These are phyloP conservation scores for Podospora anserina DNA, from an alignment of 495 filamentous ascomycete genomes.

Conservation along the genomic window DNA sequence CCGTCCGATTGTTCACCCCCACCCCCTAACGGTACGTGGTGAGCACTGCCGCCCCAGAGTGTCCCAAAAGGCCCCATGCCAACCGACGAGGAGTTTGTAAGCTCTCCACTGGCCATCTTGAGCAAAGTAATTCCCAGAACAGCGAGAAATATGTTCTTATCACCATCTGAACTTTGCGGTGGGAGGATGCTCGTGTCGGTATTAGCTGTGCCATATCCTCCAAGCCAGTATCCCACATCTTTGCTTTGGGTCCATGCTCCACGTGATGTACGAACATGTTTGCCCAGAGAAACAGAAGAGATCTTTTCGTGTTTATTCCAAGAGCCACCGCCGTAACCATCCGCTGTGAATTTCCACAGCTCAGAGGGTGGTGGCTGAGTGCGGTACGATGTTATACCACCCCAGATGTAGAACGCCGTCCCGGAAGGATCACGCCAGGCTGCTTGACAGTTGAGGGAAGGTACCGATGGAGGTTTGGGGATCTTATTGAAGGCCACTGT, in stretches of 20 bases:
- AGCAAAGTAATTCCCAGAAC: constrained; percentile 34
- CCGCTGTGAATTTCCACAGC: constrained; percentile 32
- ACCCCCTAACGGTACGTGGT: constrained; percentile 35
- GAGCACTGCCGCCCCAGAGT: constrained; percentile 30
- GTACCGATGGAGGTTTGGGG: constrained; percentile 25
- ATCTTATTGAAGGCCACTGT: constrained; percentile 26
- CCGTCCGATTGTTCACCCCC: constrained; percentile 13
- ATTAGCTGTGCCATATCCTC: constrained; percentile 23
- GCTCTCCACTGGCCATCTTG: constrained; percentile 34
- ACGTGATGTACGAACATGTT: not conserved
- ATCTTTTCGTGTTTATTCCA: constrained; percentile 31
- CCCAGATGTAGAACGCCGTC: constrained; percentile 34
- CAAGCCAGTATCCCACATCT: constrained; percentile 29
- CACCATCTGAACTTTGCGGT: too few species aligned
- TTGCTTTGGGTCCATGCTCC: constrained; percentile 1
- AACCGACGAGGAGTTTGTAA: constrained; percentile 30
- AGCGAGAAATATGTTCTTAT: constrained; percentile 20
- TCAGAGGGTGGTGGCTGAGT: constrained; percentile 23
- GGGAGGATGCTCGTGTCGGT: constrained; percentile 24
- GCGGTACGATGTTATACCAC: constrained; percentile 23
- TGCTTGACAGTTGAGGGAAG: constrained; percentile 30
- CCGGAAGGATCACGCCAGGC: constrained; percentile 29
- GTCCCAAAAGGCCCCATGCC: constrained; percentile 31
- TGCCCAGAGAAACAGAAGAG: constrained; percentile 22
- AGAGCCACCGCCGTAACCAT: constrained; percentile 31